Percentiles rank a stretch among this genome's conserved stretches.
phyloP scores from a whole-genome alignment of 306 rosid genomes.

The Ormosia semicastrata region DNA sequence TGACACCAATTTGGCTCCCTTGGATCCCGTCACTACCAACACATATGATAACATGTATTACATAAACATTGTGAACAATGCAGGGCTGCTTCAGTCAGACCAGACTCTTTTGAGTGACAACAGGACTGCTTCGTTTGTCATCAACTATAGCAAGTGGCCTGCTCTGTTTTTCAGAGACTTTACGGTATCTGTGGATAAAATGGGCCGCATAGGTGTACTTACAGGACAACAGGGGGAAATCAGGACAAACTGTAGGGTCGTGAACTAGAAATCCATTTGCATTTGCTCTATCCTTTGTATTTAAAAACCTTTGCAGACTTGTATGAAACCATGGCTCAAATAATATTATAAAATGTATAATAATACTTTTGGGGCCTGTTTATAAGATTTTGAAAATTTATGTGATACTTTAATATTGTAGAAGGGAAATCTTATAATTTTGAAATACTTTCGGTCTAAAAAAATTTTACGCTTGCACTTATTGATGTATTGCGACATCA shows the following conservation, averaged over 20 bases:
- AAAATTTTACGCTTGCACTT: too few species aligned
- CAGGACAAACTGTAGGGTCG: constrained; percentile 65
- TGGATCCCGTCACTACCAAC: constrained; percentile 50
- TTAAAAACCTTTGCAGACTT: background rate
- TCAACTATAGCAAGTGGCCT: constrained; percentile 58
- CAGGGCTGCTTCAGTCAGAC: constrained; percentile 78
- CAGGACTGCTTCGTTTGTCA: constrained; percentile 56
- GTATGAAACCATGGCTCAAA: background rate
- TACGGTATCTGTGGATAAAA: constrained; percentile 64
- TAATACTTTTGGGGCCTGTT: background rate
- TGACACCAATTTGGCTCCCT: constrained; percentile 60
- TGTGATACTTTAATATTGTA: background rate
- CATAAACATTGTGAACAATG: constrained; percentile 60
- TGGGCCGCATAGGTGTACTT: constrained; percentile 72
- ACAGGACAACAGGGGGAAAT: constrained; percentile 71
- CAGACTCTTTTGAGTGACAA: constrained; percentile 68
- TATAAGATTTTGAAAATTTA: background rate
- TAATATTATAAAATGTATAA: background rate
- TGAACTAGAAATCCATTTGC: constrained; percentile 37
- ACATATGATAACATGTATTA: constrained; percentile 72
- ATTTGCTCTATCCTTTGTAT: background rate
- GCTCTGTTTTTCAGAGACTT: constrained; percentile 57
- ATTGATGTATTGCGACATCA: too few species aligned
- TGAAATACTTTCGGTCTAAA: too few species aligned
- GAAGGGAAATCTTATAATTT: background rate